These are phyloP conservation scores for Sarocladiaceae sp. DNA, from an alignment of 2,329 filamentous ascomycete genomes.

Conservation along the genomic window DNA sequence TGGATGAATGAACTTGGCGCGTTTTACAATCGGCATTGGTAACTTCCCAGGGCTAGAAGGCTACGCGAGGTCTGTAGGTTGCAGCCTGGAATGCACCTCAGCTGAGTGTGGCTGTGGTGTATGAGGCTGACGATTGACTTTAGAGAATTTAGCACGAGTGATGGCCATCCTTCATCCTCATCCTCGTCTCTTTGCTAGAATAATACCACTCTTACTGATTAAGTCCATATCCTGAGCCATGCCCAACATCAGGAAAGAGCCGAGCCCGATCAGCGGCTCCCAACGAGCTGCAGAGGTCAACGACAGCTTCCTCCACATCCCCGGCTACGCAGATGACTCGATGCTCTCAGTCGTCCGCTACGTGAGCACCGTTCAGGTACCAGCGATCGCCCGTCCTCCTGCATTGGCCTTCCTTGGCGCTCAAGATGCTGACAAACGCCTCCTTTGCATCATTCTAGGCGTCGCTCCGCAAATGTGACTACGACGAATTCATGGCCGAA, in stretches of 20 bases:
- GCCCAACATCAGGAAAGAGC: slow-evolving; percentile 2
- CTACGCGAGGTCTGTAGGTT: too few relatives aligned
- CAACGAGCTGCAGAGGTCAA: slow-evolving; percentile 21
- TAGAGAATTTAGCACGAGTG: too few relatives aligned
- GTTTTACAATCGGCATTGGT: too few relatives aligned
- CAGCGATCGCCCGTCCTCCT: background rate
- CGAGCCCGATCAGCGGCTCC: slow-evolving; percentile 11
- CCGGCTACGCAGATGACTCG: slow-evolving; percentile 23
- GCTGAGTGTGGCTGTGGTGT: too few relatives aligned
- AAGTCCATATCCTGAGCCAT: too few relatives aligned
- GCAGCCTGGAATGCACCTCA: too few relatives aligned
- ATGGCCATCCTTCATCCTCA: too few relatives aligned
- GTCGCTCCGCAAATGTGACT: slow-evolving; percentile 6
- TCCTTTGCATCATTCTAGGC: background rate
- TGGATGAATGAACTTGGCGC: too few relatives aligned
- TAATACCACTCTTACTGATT: too few relatives aligned
- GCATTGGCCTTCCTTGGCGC: background rate
- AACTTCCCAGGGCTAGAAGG: too few relatives aligned
- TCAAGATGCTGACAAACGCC: background rate
- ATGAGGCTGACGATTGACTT: too few relatives aligned
- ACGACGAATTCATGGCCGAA: slow-evolving; percentile 1
- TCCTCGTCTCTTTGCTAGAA: background rate
- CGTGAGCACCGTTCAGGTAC: slow-evolving; percentile 18
- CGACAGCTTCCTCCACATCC: slow-evolving; percentile 19
- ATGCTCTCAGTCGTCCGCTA: slow-evolving; percentile 24